Evolutionary conservation across 2,329 filamentous ascomycete genomes (phyloP), one percentile per base, ranked within the genome.

Genomic region (Hymenoscyphus albidus): DNA sequence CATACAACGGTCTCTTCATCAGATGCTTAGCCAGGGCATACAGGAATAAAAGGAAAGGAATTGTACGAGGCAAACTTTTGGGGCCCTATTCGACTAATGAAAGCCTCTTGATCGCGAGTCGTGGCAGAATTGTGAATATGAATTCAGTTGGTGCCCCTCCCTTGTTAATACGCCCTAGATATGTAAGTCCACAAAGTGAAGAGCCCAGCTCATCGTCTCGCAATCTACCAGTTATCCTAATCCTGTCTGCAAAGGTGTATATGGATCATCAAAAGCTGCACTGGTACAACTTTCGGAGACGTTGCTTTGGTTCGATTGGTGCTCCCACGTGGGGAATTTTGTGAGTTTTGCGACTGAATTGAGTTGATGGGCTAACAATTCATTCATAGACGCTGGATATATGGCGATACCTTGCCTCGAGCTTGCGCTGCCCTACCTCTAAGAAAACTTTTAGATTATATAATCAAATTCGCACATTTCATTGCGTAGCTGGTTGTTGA

Each of bases 1-100:
- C 79, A 91, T 91, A 35, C 93, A 94, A 0, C 90, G 92, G 55
- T 89, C 91, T 56, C 80, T 98, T 72, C 97, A 98, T 75, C 91
- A 93, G 77, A 84, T 90, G 61, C 81, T 98, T 12, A 87, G 82
- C 57, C 89, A 90, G 65, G 88, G 87, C 10, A 87, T 96, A 16
- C 85, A 86, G 61, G 94, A 98, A 80, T 93, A 97, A 77, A 92
- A 93, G 22, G 44, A 3, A 51, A 51, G n/a, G 22, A 3, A 1
- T 22, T 51, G 6, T 51, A 12, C 22, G 44, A 22, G 9, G n/a
- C 22, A 10, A 51, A 51, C 12, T 6, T 22, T 22, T 51, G 44
- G n/a, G 44, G n/a, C 7, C 18, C 4, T 7, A 18, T 51, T n/a
- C n/a, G 22, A 18, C n/a, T 51, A 18, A 22, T 18, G 3, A 22